Evolutionary conservation across 345 rosid species (phyloP).

Genomic region (Euphorbia lathyris): DNA sequence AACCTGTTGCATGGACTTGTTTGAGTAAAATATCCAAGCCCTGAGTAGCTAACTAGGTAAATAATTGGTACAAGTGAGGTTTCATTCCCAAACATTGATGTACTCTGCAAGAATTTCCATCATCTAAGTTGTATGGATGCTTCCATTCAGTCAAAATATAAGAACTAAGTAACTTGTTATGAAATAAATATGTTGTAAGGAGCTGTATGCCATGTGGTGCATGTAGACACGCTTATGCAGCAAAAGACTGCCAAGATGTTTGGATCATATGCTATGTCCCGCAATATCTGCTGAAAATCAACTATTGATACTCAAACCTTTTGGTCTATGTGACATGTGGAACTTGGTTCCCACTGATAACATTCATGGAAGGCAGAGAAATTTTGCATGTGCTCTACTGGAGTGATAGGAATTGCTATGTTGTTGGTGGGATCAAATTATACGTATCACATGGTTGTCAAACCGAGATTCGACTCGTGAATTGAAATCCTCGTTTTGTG

Average conservation of each 20-base stretch:
- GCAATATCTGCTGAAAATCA: neutral
- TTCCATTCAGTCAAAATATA: neutral
- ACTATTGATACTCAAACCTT: neutral
- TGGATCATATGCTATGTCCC: neutral
- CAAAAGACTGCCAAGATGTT: neutral
- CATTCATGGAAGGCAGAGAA: neutral
- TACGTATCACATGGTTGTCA: no score
- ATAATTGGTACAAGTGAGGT: neutral
- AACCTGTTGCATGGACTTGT: slow-evolving; percentile 1
- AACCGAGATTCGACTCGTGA: no score
- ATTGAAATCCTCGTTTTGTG: no score
- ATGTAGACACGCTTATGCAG: neutral
- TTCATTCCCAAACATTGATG: neutral
- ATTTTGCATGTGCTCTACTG: neutral
- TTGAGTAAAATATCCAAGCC: neutral
- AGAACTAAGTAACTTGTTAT: neutral
- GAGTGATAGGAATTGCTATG: neutral
- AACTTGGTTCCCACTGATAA: neutral
- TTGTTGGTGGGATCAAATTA: neutral
- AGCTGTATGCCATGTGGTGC: neutral
- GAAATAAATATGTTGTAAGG: neutral
- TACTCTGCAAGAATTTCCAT: neutral
- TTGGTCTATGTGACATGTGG: neutral
- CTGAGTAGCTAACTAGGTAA: neutral
- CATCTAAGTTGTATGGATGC: neutral